Percentiles rank a stretch among this genome's conserved stretches.
These are phyloP conservation scores for Chrysanthemum lavandulifolium DNA, from an alignment of 129 eudicot genomes.

Conservation along the genomic window DNA sequence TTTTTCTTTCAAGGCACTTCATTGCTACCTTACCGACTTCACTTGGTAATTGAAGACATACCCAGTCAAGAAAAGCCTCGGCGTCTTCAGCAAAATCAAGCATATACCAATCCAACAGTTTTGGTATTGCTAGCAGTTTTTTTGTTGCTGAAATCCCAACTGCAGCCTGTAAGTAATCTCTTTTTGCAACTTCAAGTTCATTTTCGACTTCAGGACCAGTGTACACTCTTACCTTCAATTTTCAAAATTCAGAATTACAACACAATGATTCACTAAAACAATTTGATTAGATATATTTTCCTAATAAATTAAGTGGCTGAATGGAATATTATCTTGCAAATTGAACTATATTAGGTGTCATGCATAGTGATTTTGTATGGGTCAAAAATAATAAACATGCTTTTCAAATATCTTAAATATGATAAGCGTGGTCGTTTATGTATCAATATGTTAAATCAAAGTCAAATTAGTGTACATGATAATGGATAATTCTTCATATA, in stretches of 20 bases:
- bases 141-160: slow-evolving; percentile 59
- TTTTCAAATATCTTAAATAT: no score
- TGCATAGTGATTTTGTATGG: no score
- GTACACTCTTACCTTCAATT: slow-evolving; percentile 75
- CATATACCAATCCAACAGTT: slow-evolving; percentile 83
- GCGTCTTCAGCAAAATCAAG: slow-evolving; percentile 82
- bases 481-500: no score
- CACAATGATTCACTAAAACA: neutral
- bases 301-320: neutral
- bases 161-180: slow-evolving; percentile 75
- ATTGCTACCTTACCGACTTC: slow-evolving; percentile 69
- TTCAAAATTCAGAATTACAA: neutral
- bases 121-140: slow-evolving; percentile 52
- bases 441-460: no score
- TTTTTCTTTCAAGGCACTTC: slow-evolving; percentile 60
- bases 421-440: no score
- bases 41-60: slow-evolving; percentile 75
- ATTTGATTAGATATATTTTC: neutral
- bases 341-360: no score
- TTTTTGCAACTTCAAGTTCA: slow-evolving; percentile 80
- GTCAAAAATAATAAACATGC: no score
- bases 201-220: slow-evolving; percentile 60
- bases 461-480: no score
- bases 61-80: slow-evolving; percentile 77
- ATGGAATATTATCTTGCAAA: no score